phyloP scores from a whole-genome alignment of 352 stramenopile genomes.

The Pythium brassicae region DNA sequence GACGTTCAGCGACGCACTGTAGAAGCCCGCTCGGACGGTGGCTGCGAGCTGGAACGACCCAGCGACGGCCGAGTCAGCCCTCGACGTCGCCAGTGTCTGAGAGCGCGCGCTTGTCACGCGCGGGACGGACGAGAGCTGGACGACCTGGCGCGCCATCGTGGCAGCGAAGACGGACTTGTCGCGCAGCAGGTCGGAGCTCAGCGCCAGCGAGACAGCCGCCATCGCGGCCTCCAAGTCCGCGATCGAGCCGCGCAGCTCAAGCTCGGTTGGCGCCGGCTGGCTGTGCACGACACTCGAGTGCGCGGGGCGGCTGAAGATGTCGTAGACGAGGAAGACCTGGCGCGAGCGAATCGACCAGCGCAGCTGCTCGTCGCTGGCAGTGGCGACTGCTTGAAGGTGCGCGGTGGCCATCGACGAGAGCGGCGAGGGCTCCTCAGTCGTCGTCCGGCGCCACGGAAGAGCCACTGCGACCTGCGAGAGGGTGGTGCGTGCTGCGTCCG shows the following conservation, averaged over 20 bases:
- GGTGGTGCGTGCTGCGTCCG: background rate
- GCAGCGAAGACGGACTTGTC: slow-evolving; percentile 4
- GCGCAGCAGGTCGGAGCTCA: slow-evolving; percentile 4
- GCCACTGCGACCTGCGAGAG: slow-evolving; percentile 3
- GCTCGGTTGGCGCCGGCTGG: background rate
- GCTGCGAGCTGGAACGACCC: slow-evolving; percentile 6
- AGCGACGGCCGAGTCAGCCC: slow-evolving; percentile 1
- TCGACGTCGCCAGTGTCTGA: slow-evolving; percentile 9
- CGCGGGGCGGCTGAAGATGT: background rate
- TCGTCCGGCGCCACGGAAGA: slow-evolving; percentile 1
- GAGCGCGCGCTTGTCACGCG: background rate
- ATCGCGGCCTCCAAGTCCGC: slow-evolving; percentile 6
- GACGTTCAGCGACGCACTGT: slow-evolving; percentile 4
- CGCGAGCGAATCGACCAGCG: slow-evolving; percentile 9
- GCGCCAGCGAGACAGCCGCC: slow-evolving; percentile 3
- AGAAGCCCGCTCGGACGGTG: slow-evolving; percentile 2
- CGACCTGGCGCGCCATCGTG: slow-evolving; percentile 10
- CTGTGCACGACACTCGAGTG: slow-evolving; percentile 5
- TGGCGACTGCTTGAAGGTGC: background rate
- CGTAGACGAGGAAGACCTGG: slow-evolving; percentile 5
- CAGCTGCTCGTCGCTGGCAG: slow-evolving; percentile 4
- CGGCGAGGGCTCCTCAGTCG: background rate
- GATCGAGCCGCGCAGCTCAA: slow-evolving; percentile 13
- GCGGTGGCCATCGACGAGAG: background rate
- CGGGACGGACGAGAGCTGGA: slow-evolving; percentile 2